Evolutionary conservation across 2,329 filamentous ascomycete genomes (phyloP), one percentile per base, ranked within the genome.

Genomic region (Arthrobotrys megalospora): DNA sequence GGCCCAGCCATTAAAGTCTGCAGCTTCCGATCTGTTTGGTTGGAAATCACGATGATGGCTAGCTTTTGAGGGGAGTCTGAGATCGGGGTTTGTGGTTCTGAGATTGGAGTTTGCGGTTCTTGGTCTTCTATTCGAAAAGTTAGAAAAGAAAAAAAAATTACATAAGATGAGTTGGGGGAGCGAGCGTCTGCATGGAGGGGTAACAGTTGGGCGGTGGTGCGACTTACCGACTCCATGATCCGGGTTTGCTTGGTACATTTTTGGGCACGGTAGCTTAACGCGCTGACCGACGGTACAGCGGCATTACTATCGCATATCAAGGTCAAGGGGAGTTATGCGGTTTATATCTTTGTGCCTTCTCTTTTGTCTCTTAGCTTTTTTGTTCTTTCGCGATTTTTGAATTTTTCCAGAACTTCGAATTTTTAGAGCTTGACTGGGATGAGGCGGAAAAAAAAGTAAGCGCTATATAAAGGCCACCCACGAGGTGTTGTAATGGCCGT

Each of bases 201-300:
- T 48, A 48, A 24, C 5, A n/a, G n/a, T 16, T 38, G 36, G 41
- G 12, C 14, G 5, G 24, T 28, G 24, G 6, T 45, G 11, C 48
- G 55, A 60, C 55, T 60, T 60, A 60, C 55, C 55, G 55, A 60
- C 19, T 60, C 55, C 36, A 43, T 60, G 36, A 60, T 60, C 55
- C 55, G 36, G 36, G 36, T 24, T 60, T 43, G 19, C 24, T 43
- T 60, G 36, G 55, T 60, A 41, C 55, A 60, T 60, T 6, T 60
- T 60, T 41, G 55, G 55, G 19, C 19, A 43, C 52, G 24, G 19
- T 60, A 60, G 55, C 36, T 43, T 60, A 60, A 43, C 55, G 36
- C 55, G 36, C 55, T 24, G 55, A 36, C 55, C 55, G 55, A 43
- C 55, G 55, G 55, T 28, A 34, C 19, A 60, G 36, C 55, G 55